Conservation (phyloP, 2,329 filamentous ascomycete species). For the Cercospora janseana region DNA sequence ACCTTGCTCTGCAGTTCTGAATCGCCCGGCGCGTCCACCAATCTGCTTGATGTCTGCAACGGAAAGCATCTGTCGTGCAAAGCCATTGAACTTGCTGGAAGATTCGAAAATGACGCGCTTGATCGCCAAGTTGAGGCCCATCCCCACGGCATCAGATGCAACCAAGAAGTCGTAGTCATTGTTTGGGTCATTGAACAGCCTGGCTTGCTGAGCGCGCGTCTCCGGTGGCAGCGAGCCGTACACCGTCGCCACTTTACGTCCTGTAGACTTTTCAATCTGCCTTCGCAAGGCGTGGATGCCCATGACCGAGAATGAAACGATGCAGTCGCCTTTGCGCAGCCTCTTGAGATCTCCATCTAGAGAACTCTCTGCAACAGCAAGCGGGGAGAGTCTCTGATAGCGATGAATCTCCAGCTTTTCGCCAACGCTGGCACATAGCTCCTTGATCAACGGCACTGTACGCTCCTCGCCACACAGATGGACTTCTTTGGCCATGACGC, state of each 20-base stretch:
- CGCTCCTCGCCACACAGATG: slow-evolving; percentile 92
- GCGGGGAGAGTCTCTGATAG: slow-evolving; percentile 78
- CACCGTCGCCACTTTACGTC: slow-evolving; percentile 81
- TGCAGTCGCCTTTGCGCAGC: slow-evolving; percentile 82
- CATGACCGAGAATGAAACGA: slow-evolving; percentile 82
- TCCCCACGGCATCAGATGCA: slow-evolving; percentile 93
- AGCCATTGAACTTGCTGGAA: slow-evolving; percentile 68
- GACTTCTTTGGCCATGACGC: slow-evolving; percentile 80
- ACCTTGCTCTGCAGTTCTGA: slow-evolving; percentile 64
- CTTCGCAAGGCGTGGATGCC: slow-evolving; percentile 77
- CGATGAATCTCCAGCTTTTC: slow-evolving; percentile 78
- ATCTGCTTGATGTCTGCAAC: slow-evolving; percentile 91
- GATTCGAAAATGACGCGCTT: slow-evolving; percentile 87
- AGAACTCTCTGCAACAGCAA: slow-evolving; percentile 64
- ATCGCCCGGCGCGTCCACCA: slow-evolving; percentile 86
- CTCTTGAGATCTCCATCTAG: slow-evolving; percentile 62
- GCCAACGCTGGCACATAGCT: slow-evolving; percentile 73
- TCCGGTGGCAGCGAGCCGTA: slow-evolving; percentile 92
- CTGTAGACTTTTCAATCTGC: slow-evolving; percentile 72
- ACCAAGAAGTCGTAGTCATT: slow-evolving; percentile 95
- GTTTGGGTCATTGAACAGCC: slow-evolving; percentile 88
- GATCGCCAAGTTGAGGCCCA: slow-evolving; percentile 90
- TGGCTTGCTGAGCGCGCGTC: slow-evolving; percentile 85
- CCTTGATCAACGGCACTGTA: slow-evolving; percentile 72
- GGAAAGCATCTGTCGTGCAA: slow-evolving; percentile 56